Percentiles rank a stretch among this genome's conserved stretches.
These are phyloP conservation scores for Macrolepiota fuliginosa DNA, from an alignment of 768 basidiomycete species.

Conservation along the genomic window DNA sequence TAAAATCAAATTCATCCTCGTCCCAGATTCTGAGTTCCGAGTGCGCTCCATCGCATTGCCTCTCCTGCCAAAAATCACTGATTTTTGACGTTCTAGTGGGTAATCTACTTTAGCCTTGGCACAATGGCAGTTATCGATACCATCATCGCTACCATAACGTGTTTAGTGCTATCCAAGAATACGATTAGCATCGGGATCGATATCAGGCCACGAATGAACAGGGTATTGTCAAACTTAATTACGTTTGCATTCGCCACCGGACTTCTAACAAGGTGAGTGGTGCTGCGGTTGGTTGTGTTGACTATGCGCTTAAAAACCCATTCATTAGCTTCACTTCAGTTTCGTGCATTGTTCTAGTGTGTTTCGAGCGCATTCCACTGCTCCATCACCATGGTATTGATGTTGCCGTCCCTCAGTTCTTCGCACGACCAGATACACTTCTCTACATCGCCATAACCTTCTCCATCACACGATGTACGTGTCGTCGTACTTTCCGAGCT, in stretches of 20 bases:
- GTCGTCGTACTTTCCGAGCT: neutral
- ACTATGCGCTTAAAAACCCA: neutral
- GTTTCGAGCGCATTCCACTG: neutral
- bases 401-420: slow-evolving; percentile 20
- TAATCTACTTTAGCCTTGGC: slow-evolving; percentile 29
- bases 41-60: neutral
- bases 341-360: slow-evolving; percentile 26
- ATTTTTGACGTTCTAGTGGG: slow-evolving; percentile 20
- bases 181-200: slow-evolving; percentile 18
- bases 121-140: slow-evolving; percentile 27
- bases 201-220: slow-evolving; percentile 18
- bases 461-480: slow-evolving; percentile 29
- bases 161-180: slow-evolving; percentile 28
- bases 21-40: neutral
- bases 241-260: slow-evolving; percentile 31
- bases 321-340: slow-evolving; percentile 25
- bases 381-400: no score
- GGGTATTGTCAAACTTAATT: slow-evolving; percentile 25
- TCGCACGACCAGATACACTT: slow-evolving; percentile 26
- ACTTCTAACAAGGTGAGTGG: slow-evolving; percentile 26
- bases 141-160: slow-evolving; percentile 29
- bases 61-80: no score
- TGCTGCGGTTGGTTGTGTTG: neutral
- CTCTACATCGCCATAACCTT: slow-evolving; percentile 30
- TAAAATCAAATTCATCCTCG: neutral